Base-by-base conservation (phyloP, 2,329 filamentous ascomycete genomes). In the Epichloe sibirici region DNA sequence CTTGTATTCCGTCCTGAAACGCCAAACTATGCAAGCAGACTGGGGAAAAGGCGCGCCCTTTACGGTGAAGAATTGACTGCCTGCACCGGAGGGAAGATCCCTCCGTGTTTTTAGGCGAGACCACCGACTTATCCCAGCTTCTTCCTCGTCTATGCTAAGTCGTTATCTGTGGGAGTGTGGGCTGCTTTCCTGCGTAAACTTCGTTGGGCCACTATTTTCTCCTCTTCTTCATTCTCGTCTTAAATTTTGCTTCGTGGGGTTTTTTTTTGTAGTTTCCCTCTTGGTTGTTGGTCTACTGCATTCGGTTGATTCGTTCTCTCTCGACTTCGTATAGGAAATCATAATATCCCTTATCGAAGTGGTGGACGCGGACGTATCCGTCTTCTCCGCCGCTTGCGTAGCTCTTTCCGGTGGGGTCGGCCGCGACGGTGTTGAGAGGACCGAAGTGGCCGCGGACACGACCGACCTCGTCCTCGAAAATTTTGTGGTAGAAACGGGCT, bases 271-370 rank as follows among this genome's bases (percentile, higher is more conserved):
- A 42, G 23, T 38, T 35, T 28, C 5, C 13, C 11, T 37, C 17
- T 5, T 8, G 38, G 6, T 9, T 37, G 6, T 45, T 13, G 39
- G 34, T 62, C 55, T 65, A 68, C 62, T 69, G 62, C 64, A 67
- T 57, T 52, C 66, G 69, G 71, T 78, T 78, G 63, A 71, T 66
- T 58, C 75, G 72, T 76, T 96, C 90, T 71, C 90, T 80, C 82
- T 98, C 93, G 57, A 97, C 93, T 78, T 98, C 93, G 71, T 95
- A 98, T 77, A 87, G 82, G 75, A 98, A 98, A 72, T 98, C 93
- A 70, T 93, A 97, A 79, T 96, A 98, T 57, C 86, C 82, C 79
- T 95, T 95, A 75, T 98, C 93, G 73, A 98, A 98, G 73, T 95
- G 89, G 74, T 98, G 93, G 61, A 97, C 85, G 66, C 93, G 88